A percentile compares a stretch with the other conserved stretches of the same genome.
Conservation (phyloP, 441 rosid species). For the Codiaeum variegatum region DNA sequence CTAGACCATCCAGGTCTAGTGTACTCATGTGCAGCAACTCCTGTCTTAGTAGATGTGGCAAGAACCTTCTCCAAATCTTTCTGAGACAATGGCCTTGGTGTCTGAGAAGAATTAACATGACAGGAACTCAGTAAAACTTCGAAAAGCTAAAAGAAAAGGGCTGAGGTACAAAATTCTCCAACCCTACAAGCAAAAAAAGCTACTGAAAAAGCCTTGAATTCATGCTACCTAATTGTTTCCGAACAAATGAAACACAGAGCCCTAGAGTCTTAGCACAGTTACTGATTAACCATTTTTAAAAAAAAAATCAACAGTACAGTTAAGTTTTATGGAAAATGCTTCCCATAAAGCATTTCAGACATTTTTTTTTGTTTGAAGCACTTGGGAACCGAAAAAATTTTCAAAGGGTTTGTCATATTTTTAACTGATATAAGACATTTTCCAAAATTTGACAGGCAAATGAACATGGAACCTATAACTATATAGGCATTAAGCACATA, state of each 20-base stretch:
- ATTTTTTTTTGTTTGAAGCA: too few species aligned
- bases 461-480: too few species aligned
- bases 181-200: not conserved
- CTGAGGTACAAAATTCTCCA: not conserved
- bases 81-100: conserved; percentile 66
- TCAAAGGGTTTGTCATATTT: too few species aligned
- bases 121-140: not conserved
- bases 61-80: conserved; percentile 67
- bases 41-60: conserved; percentile 60
- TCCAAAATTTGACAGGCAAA: too few species aligned
- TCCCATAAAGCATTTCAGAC: too few species aligned
- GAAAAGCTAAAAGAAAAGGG: not conserved
- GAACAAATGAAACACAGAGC: not conserved
- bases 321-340: too few species aligned
- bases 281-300: too few species aligned
- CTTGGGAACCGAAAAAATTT: too few species aligned
- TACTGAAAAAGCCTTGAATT: not conserved
- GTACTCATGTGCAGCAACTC: conserved; percentile 73
- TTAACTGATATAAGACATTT: too few species aligned
- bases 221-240: not conserved
- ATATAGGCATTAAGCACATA: too few species aligned
- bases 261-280: not conserved
- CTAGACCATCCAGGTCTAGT: conserved; percentile 46
- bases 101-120: conserved; percentile 32
- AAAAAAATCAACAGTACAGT: too few species aligned